These are phyloP conservation scores for Apiotrichum gamsii DNA, from an alignment of 1,284 basidiomycete genomes.

Conservation along the genomic window DNA sequence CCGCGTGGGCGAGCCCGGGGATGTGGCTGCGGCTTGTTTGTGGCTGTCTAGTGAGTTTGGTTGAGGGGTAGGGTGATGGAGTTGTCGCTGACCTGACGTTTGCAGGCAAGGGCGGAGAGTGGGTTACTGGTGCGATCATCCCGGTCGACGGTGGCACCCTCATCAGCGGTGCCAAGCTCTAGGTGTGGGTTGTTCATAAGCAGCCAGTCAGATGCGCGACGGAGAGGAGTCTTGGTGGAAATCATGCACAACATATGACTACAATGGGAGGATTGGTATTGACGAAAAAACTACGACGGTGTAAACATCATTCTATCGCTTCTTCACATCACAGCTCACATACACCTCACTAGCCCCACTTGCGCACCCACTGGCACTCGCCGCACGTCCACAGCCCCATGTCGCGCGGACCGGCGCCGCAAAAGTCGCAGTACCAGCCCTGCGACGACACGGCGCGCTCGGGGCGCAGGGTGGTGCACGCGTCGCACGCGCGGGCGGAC, in stretches of 20 bases:
- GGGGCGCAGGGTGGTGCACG: conserved; percentile 57
- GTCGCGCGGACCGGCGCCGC: conserved; percentile 58
- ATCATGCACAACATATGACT: no score
- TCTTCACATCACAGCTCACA: no score
- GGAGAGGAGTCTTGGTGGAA: no score
- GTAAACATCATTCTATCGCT: no score
- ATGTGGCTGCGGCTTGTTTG: conserved; percentile 58
- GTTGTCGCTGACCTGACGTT: no score
- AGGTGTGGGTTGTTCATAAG: no score
- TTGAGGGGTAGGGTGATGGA: no score
- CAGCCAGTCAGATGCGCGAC: no score
- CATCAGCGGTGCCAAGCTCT: conserved; percentile 32
- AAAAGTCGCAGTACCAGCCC: conserved; percentile 65
- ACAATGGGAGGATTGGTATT: no score
- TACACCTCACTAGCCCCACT: conserved; percentile 41
- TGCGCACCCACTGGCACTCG: conserved; percentile 63
- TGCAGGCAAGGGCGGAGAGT: conserved; percentile 57
- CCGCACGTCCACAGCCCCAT: conserved; percentile 67
- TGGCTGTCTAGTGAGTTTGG: no score
- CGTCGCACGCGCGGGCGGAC: conserved; percentile 56
- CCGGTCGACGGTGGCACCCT: conserved; percentile 57
- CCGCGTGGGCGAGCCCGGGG: conserved; percentile 59
- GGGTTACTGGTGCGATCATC: conserved; percentile 60
- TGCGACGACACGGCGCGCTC: conserved; percentile 18
- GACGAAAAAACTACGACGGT: no score